These are phyloP conservation scores for Botrytis sinoallii DNA, from an alignment of 2,329 filamentous ascomycete genomes.

Conservation along the genomic window DNA sequence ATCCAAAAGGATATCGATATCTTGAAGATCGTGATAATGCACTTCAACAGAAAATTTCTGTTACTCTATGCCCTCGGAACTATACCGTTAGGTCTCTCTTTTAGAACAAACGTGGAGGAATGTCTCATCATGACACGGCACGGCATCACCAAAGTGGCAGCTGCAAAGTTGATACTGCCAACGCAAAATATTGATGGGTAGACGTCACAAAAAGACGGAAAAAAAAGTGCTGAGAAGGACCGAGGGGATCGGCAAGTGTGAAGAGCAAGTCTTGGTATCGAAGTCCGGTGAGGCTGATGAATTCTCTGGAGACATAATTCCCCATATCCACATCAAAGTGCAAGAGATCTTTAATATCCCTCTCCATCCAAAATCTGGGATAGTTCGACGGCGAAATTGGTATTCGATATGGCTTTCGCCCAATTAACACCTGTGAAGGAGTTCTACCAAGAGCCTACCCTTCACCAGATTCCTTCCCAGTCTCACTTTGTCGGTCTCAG, in stretches of 20 bases:
- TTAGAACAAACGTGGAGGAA: conserved; percentile 5
- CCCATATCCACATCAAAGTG: neutral
- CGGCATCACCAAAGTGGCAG: neutral
- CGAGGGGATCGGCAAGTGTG: neutral
- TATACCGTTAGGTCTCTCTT: neutral
- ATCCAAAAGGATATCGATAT: neutral
- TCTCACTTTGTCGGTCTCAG: conserved; percentile 42
- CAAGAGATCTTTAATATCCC: conserved; percentile 2
- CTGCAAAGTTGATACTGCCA: conserved; percentile 1
- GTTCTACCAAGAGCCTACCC: conserved; percentile 12
- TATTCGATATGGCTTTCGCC: conserved; percentile 4
- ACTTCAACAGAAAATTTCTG: neutral
- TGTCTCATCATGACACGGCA: conserved; percentile 3
- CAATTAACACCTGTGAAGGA: neutral
- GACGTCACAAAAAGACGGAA: neutral
- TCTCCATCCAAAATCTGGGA: conserved; percentile 1
- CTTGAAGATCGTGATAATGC: conserved; percentile 1
- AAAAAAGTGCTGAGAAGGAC: neutral
- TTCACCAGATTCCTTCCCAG: conserved; percentile 12
- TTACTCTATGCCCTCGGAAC: neutral
- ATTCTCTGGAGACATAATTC: neutral
- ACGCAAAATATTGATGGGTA: conserved; percentile 5
- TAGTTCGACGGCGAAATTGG: neutral
- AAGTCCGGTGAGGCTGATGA: neutral
- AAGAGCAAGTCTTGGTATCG: neutral